These are phyloP conservation scores for Toxicodendron radicans DNA, from an alignment of 345 rosid genomes.

Conservation along the genomic window DNA sequence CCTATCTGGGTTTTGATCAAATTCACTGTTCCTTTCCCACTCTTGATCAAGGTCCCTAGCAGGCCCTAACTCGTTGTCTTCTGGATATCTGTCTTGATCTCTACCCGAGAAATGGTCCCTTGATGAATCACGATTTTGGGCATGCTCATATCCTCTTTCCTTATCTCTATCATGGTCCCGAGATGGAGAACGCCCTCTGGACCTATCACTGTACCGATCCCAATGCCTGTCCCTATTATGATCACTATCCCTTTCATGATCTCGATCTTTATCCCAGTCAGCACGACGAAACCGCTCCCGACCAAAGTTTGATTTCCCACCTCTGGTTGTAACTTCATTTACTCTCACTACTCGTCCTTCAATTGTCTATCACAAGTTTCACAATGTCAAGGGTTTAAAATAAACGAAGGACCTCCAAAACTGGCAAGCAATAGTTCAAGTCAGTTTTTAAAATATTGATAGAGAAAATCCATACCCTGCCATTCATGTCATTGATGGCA, in stretches of 20 bases:
- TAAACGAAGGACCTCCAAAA: too few relatives aligned
- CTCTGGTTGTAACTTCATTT: conserved; percentile 70
- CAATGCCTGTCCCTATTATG: conserved; percentile 39
- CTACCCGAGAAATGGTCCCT: conserved; percentile 44
- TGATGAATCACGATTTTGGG: conserved; percentile 39
- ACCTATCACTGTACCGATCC: conserved; percentile 52
- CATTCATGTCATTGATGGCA: conserved; percentile 87
- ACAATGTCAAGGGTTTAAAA: conserved; percentile 20
- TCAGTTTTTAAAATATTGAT: neutral
- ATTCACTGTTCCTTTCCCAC: conserved; percentile 31
- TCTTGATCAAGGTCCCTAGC: conserved; percentile 31
- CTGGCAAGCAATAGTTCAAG: neutral
- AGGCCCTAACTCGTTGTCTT: conserved; percentile 38
- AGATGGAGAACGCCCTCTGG: conserved; percentile 59
- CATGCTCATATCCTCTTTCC: conserved; percentile 48
- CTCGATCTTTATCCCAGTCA: conserved; percentile 46
- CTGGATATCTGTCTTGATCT: conserved; percentile 48
- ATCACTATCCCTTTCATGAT: conserved; percentile 52
- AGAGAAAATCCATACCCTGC: conserved; percentile 58
- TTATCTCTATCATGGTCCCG: conserved; percentile 42
- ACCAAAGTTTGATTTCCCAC: conserved; percentile 53
- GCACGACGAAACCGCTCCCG: conserved; percentile 39
- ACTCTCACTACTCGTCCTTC: conserved; percentile 79
- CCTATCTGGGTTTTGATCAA: conserved; percentile 39
- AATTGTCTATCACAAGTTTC: conserved; percentile 51